Evolutionary conservation across 2,329 filamentous ascomycete genomes (phyloP).

Genomic region (Metarhizium album): DNA sequence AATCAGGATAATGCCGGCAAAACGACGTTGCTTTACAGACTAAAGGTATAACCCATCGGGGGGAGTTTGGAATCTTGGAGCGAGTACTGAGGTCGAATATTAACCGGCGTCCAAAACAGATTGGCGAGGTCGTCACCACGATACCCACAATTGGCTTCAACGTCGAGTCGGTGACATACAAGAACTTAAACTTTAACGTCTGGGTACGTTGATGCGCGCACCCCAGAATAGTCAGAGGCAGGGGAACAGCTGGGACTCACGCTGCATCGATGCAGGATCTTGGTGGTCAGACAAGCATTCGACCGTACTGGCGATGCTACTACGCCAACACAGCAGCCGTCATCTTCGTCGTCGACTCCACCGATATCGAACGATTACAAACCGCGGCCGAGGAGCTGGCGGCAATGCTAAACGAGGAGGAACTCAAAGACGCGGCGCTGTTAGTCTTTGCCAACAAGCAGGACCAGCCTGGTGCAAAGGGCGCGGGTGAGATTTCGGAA

Average conservation of each 20-base stretch:
- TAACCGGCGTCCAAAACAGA: constrained; percentile 41
- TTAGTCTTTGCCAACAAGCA: constrained; percentile 99
- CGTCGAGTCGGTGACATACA: constrained; percentile 96
- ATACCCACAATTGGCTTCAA: constrained; percentile 99
- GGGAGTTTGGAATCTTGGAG: not conserved
- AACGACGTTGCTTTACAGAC: constrained; percentile 88
- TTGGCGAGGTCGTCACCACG: constrained; percentile 96
- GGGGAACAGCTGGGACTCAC: not conserved
- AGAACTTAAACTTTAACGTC: constrained; percentile 97
- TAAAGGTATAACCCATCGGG: constrained; percentile 54
- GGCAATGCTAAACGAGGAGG: constrained; percentile 95
- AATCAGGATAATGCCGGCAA: constrained; percentile 92
- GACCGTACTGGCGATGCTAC: constrained; percentile 98
- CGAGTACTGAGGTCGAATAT: not conserved
- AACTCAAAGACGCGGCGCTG: constrained; percentile 83
- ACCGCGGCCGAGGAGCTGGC: constrained; percentile 88
- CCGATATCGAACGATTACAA: constrained; percentile 88
- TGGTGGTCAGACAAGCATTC: constrained; percentile 95
- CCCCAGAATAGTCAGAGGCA: not conserved
- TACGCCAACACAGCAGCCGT: constrained; percentile 98
- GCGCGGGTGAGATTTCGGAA: constrained; percentile 92
- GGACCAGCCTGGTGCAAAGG: constrained; percentile 93
- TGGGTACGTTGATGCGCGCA: constrained; percentile 54
- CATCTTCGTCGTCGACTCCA: constrained; percentile 97
- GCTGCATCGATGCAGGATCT: constrained; percentile 50